Percentiles rank a stretch among this genome's conserved stretches.
Evolutionary conservation across 805 yeast genomes (phyloP).

Genomic region (Candida stauntonica): DNA sequence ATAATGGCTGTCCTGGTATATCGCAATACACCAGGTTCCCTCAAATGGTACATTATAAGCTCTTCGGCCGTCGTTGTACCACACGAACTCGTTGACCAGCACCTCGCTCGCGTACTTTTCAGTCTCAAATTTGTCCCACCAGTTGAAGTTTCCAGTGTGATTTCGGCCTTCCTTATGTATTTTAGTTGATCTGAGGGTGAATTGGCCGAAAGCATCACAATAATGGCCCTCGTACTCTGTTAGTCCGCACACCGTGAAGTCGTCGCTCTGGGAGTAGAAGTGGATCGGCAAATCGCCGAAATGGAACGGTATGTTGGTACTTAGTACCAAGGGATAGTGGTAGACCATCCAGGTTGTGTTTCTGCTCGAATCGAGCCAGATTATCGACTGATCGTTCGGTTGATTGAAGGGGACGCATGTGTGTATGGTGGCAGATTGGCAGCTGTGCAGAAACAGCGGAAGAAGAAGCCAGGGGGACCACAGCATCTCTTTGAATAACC

Average conservation of each 20-base stretch:
- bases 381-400: constrained; percentile 1
- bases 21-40: too few species aligned
- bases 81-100: constrained; percentile 10
- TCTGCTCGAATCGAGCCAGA: constrained; percentile 5
- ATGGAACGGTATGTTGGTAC: constrained; percentile 7
- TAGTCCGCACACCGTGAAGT: constrained; percentile 15
- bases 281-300: constrained; percentile 10
- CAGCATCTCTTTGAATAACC: too few species aligned
- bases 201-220: constrained; percentile 11
- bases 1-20: too few species aligned
- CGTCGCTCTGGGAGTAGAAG: constrained; percentile 7
- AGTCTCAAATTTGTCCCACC: constrained; percentile 14
- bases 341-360: constrained; percentile 12
- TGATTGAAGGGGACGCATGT: too few species aligned
- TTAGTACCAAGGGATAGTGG: constrained; percentile 6
- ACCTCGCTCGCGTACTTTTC: constrained; percentile 7
- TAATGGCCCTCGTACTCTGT: constrained; percentile 8
- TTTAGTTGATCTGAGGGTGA: constrained; percentile 9
- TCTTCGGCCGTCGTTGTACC: constrained; percentile 5
- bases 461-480: too few species aligned
- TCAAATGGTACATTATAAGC: too few species aligned
- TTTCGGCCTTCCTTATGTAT: not conserved
- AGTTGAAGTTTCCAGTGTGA: constrained; percentile 1
- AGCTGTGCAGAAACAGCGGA: too few species aligned
- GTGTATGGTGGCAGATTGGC: too few species aligned